Evolutionary conservation across 2,329 filamentous ascomycete genomes (phyloP).

Genomic region (Dichotomopilus funicola): DNA sequence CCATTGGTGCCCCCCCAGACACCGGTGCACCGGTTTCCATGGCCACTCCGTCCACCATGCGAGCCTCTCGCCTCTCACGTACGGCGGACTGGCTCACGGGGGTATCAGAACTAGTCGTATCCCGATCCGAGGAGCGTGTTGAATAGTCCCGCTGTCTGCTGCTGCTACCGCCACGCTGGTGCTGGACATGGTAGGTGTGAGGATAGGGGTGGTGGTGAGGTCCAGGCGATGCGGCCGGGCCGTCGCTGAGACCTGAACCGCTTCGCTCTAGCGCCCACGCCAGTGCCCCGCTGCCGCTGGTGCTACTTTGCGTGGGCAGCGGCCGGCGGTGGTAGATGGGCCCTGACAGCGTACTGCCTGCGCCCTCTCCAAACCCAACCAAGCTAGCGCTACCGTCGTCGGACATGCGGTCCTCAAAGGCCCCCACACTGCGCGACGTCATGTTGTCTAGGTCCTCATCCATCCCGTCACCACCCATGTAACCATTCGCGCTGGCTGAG

Average conservation of each 20-base stretch:
- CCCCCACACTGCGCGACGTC: conserved; percentile 41
- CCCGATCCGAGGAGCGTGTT: conserved; percentile 23
- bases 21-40: conserved; percentile 40
- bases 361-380: conserved; percentile 89
- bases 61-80: conserved; percentile 52
- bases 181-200: too few species aligned
- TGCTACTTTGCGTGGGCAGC: conserved; percentile 33
- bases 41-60: conserved; percentile 61
- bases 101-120: conserved; percentile 31
- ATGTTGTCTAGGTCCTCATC: conserved; percentile 49
- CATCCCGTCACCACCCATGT: conserved; percentile 42
- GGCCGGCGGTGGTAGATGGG: conserved; percentile 59
- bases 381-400: conserved; percentile 78
- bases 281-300: background rate
- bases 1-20: conserved; percentile 23
- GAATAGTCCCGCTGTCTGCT: conserved; percentile 6
- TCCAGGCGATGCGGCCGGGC: conserved; percentile 22
- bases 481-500: conserved; percentile 52
- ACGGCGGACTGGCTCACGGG: conserved; percentile 40
- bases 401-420: conserved; percentile 67
- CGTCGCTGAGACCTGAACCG: conserved; percentile 46
- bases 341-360: conserved; percentile 75
- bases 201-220: conserved; percentile 11
- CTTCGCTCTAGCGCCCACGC: conserved; percentile 44
- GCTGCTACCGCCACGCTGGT: background rate